Evolutionary conservation across 306 rosid species (phyloP), one percentile per base, ranked within the genome.

Genomic region (Citrullus colocynthis): DNA sequence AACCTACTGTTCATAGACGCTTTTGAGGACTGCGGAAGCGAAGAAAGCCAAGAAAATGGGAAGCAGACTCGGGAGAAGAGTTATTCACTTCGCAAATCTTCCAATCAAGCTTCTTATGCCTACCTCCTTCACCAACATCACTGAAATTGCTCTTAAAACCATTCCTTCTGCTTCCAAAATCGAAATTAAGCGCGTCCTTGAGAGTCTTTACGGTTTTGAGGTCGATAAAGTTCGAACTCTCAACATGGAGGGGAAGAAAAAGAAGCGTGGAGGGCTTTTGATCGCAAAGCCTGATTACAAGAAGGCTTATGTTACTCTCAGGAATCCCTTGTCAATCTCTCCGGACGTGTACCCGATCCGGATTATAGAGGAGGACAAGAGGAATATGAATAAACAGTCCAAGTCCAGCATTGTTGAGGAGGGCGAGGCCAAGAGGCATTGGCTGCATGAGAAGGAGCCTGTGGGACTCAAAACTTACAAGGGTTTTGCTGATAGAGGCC

Each of bases 231-330:
- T 95, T 17, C 90, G 85, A 21, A 95, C 98, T 8, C 79, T 92
- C 6, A 95, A 88, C 88, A 91, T 89, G 91, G 93, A 92, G 69
- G 93, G 96, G 14, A 95, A 92, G 88, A 89, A 86, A 82, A 95
- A 88, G 87, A 84, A 90, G 82, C 86, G 83, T 20, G 86, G 89
- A 9, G 96, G 91, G 4, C 58, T 81, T 2, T 69, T 89, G 72
- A 34, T 89, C 32, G 90, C 95, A 2, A 89, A 86, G 41, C 98
- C 98, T 0, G 89, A 90, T 67, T 95, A 92, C 85, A 95, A 95
- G 80, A 95, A 95, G 85, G 97, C 96, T 60, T 95, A 95, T 61
- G 87, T 92, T 28, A 92, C 97, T 36, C 93, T 92, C 56, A 83
- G 70, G 79, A 84, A 51, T 8, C 91, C 97, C 1, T 84, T 89